Evolutionary conservation across 352 stramenopile species (phyloP), one percentile per base, ranked within the genome.

Genomic region (Lagenidium giganteum): DNA sequence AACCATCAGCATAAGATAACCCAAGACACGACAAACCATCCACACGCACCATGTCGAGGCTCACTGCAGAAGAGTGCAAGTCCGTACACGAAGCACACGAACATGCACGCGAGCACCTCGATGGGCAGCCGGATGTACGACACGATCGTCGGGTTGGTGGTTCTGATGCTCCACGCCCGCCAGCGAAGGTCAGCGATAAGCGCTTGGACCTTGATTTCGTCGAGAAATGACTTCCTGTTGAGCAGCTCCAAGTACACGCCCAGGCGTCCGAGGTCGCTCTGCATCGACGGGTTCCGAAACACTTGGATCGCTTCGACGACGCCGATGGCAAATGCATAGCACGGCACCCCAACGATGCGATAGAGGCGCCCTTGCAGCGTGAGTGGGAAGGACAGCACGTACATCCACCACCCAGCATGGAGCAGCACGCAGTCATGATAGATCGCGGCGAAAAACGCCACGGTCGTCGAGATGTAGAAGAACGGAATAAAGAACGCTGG

Each of bases 21-120:
- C 11, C 9, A 35, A 36, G 9, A 11, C 8, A 39, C 24, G 9
- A 20, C 23, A 42, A 38, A 3, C 25, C 5, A 28, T 25, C 16
- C 24, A 54, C n/a, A 22, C 41, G 35, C 71, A 92, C 80, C 80
- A 27, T 85, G 67, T 14, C 80, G 70, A 34, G 80, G 75, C 30
- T 83, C 75, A 7, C 75, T 62, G 41, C 76, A 88, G 46, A 89
- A 87, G 7, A 73, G 57, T 8, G 67, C 66, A 35, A 93, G 57
- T 24, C 59, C 54, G 42, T 87, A 90, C 18, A 71, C 61, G 6
- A 46, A 42, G 38, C 74, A 87, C 6, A 87, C 67, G 6, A 37
- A 32, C 14, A 79, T 37, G 0, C 71, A 74, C 5, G 87, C 17
- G 2, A 74, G 20, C 1, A 91, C 16, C 21, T 87, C 76, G 14